Evolutionary conservation across 352 stramenopile genomes (phyloP).

Genomic region (Globisporangium cylindrosporum): DNA sequence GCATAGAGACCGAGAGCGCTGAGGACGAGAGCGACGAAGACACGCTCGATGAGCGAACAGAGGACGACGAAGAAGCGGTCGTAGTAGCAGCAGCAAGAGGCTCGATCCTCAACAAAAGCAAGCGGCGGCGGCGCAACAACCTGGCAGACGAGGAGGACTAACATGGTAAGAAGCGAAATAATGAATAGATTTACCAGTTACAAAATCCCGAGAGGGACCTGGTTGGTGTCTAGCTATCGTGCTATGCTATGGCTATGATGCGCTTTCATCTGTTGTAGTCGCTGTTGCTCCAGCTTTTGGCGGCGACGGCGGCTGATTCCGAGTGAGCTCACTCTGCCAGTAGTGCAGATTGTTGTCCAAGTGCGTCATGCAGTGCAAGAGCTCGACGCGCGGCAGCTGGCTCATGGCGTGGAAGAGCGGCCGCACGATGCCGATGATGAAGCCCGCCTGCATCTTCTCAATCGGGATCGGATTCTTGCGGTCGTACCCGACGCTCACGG

Average conservation of each 20-base stretch:
- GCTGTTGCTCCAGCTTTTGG: conserved; percentile 14
- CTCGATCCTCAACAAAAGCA: background rate
- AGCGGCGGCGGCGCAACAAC: conserved; percentile 7
- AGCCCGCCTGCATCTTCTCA: conserved; percentile 90
- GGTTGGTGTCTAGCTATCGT: background rate
- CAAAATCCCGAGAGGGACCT: background rate
- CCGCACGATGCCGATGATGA: conserved; percentile 92
- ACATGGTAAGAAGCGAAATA: background rate
- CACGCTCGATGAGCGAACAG: conserved; percentile 11
- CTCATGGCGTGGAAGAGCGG: conserved; percentile 69
- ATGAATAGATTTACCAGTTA: conserved; percentile 8
- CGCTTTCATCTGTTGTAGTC: conserved; percentile 11
- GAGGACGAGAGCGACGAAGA: conserved; percentile 14
- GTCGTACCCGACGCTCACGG: conserved; percentile 89
- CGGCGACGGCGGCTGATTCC: conserved; percentile 25
- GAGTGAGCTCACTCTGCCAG: conserved; percentile 69
- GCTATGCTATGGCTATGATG: conserved; percentile 1
- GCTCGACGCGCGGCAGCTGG: conserved; percentile 43
- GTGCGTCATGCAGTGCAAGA: conserved; percentile 62
- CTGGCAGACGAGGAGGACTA: conserved; percentile 7
- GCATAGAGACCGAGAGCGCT: conserved; percentile 17
- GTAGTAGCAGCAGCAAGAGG: background rate
- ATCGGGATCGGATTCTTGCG: conserved; percentile 82
- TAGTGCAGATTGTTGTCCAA: conserved; percentile 63
- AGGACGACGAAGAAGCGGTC: background rate